Base-by-base conservation (phyloP, 2,329 filamentous ascomycete species). In the Penicillium sp. region DNA sequence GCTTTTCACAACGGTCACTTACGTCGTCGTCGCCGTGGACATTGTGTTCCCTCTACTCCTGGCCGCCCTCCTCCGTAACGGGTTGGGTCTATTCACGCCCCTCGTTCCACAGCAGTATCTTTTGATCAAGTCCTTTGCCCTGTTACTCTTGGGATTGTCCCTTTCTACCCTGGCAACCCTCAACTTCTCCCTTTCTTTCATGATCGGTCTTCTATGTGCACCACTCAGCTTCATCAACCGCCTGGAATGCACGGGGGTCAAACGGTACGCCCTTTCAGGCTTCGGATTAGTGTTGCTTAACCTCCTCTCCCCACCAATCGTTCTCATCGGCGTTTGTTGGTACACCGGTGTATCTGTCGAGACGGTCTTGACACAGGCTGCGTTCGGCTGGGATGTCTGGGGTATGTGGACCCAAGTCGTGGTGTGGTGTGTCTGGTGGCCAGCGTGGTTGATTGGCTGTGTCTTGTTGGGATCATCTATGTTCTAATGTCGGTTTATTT, bases 341-440 rank as follows among this genome's bases (percentile, higher is more conserved):
- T 64, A 80, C 69, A 75, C 81, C 79, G 60, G 78, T 60, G 55
- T 77, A 35, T 69, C 70, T 4, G 71, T 92, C 1, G 78, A 78
- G 42, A 75, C 83, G 2, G 80, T 94, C 2, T 74, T 96, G 49
- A 81, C 81, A 26, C 82, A 89, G 69, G 89, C 90, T 1, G 90
- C 89, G 5, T 92, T 94, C 70, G 92, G 89, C 0, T 96, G 92
- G 92, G 84, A 90, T 67, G 86, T 96, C 12, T 92, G 88, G 85
- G 90, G 91, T 1, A 85, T 94, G 82, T 95, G 92, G 78, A 95
- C 92, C 1, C 88, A 90, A 56, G 85, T 96, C 18, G 85, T 95
- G 11, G 82, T 96, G n/a, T 96, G 92, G 90, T 89, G 91, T 70
- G 86, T 96, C 42, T 97, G 92, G 92, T 94, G 91, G 89, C 92